Conservation (phyloP, 1,139 yeast species). For the Geotrichum bryndzae region DNA sequence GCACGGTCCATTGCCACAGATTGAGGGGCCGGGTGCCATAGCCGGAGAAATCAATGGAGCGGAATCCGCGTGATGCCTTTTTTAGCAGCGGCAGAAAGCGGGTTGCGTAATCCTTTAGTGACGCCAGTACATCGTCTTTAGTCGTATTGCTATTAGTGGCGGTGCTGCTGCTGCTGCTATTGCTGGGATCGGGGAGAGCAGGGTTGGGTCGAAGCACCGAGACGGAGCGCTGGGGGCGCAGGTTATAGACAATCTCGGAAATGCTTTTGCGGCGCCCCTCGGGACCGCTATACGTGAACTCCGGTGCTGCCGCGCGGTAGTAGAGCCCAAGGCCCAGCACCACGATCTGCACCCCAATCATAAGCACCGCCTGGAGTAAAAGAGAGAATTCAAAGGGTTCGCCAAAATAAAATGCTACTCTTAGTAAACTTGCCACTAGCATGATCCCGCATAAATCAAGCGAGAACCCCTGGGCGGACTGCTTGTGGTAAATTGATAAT, state of each 20-base stretch:
- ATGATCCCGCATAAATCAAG: constrained; percentile 87
- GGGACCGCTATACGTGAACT: background rate
- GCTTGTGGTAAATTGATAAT: constrained; percentile 54
- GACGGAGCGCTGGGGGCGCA: constrained; percentile 7
- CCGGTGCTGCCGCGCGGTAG: constrained; percentile 41
- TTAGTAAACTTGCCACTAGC: constrained; percentile 68
- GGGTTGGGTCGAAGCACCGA: constrained; percentile 1
- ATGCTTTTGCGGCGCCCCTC: constrained; percentile 5
- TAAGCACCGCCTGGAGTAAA: constrained; percentile 67
- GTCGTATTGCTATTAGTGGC: background rate
- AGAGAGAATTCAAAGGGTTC: constrained; percentile 74
- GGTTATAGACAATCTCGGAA: constrained; percentile 3
- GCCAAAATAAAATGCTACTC: constrained; percentile 70
- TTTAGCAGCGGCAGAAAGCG: background rate
- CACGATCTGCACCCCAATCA: constrained; percentile 67
- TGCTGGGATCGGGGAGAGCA: background rate
- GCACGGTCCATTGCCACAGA: constrained; percentile 84
- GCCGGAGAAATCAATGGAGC: background rate
- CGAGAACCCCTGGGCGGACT: constrained; percentile 73
- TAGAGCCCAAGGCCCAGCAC: constrained; percentile 56
- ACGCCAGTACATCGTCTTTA: background rate
- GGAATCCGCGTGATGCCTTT: background rate
- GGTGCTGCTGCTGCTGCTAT: background rate
- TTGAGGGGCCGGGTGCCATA: constrained; percentile 47
- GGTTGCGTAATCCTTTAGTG: background rate